Base-by-base conservation (phyloP, 148 eudicot species). In the Silene latifolia region DNA sequence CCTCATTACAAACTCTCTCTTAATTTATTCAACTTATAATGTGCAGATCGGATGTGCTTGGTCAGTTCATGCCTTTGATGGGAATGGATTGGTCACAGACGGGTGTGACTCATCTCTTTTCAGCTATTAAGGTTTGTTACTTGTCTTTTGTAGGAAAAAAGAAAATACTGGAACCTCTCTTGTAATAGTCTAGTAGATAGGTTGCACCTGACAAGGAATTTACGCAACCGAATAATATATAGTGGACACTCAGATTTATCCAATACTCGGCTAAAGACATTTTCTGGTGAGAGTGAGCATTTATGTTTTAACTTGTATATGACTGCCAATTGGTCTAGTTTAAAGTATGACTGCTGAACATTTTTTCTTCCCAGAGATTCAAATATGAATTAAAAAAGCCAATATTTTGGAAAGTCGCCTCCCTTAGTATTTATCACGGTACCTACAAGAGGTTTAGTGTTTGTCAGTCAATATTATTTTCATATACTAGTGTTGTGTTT, bases 51-150 rank as follows among this genome's bases (percentile, higher is more conserved):
- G 99, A 95, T 83, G 92, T 95, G 80, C 93, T 95, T 72, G 98
- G 99, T 72, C 99, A 95, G 73, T 87, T 95, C 84, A 95, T 95
- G 99, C 99, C 99, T 77, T 81, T 86, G 92, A 89, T 95, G 82
- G 99, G 99, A 71, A 74, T 85, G 77, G 99, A 95, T 77, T 95
- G 99, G 99, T 92, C 98, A 44, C 99, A 95, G 57, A 88, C 86
- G 63, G 99, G 99, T 85, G 99, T 95, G 74, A 80, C 99, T 73
- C 91, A 92, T 89, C 94, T 95, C 29, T 95, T 86, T 83, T 86
- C 98, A 63, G 99, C 97, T 77, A 90, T 95, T 78, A 90, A 95
- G 99, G 99, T 95, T 47, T 69, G 82, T 72, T 59, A 15, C 69
- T 7, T 66, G 69, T 29, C 60, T 27, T 19, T 35, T 48, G 19